A percentile compares a stretch with the other conserved stretches of the same genome.
phyloP scores from a whole-genome alignment of 176 grass and related monocot genomes.

The sorghum (Sorghum bicolor) region Sorghum_bicolor_NCBIv3 NC_012879.2:61044501-61045000 shows the following conservation, averaged over 20 bases:
- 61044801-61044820: background rate
- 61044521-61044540: background rate
- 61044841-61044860: background rate
- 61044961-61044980: background rate
- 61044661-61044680: background rate
- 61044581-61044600: background rate
- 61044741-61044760: background rate
- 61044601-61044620: background rate
- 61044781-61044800: background rate
- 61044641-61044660: background rate
- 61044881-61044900: background rate
- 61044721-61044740: background rate
- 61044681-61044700: background rate
- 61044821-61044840: background rate
- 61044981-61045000: background rate
- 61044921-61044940: background rate
- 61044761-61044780: background rate
- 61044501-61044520: background rate
- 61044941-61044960: background rate
- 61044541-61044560: background rate
- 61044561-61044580: no score
- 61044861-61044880: background rate
- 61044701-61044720: background rate
- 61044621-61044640: background rate
- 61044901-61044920: background rate